Evolutionary conservation across 352 stramenopile species (phyloP), one percentile per base, ranked within the genome.

Genomic region (Lagenidium giganteum): DNA sequence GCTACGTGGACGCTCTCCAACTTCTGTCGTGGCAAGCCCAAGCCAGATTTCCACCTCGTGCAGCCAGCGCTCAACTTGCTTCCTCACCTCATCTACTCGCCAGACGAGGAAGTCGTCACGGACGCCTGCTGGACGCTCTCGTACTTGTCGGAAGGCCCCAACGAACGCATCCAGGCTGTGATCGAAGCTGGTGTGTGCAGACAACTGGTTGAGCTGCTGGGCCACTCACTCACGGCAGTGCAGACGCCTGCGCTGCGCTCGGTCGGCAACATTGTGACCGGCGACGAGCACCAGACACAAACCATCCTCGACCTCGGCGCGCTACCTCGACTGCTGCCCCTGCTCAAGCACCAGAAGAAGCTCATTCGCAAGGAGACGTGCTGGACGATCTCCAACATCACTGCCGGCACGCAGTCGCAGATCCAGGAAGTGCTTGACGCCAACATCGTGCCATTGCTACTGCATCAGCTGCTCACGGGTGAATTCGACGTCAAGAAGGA

Each of bases 1-100:
- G 96, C 96, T 5, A 99, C 96, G 22, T 99, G 97, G 97, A 98
- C 96, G 20, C 71, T 99, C 30, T 98, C 92, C 26, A 99, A 99
- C 64, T 98, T 99, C 54, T 99, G 96, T 63, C 85, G 97, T 42
- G 78, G 80, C 18, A 90, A 86, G 47, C 80, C 80, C 16, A 85
- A 97, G 67, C 96, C 97, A 16, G 75, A 98, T 38, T 99, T 99
- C 69, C 79, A 95, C 20, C 78, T 97, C 22, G 94, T 99, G 23
- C 81, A 78, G 18, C 86, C 88, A 16, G 83, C 93, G 17, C 71
- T 99, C 14, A 72, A 94, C 23, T 95, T 96, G 16, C 71, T 99
- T 20, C 84, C 93, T 16, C 86, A 98, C 47, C 73, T 99, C 12
- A 97, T 99, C 52, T 88, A 97, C 61, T 95, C 75, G 7, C 80